These are phyloP conservation scores for Paraphoma chrysanthemicola DNA, from an alignment of 2,329 filamentous ascomycete genomes.

Conservation along the genomic window DNA sequence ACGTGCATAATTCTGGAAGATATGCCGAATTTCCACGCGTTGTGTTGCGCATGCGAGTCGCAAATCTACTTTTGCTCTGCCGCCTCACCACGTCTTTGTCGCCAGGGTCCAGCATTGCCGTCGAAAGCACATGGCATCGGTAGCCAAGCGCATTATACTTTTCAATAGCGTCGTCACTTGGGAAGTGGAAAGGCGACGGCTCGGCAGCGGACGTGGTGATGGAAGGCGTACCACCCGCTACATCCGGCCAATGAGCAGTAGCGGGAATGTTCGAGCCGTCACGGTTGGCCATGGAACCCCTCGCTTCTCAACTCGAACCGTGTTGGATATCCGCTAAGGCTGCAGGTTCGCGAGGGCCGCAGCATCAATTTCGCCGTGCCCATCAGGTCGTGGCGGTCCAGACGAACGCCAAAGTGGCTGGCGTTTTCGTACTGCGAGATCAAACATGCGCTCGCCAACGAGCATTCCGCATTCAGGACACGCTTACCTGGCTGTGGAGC, in stretches of 20 bases:
- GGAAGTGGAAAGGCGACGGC: not conserved
- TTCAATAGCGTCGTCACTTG: slow-evolving; percentile 8
- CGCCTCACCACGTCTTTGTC: not conserved
- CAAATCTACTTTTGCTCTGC: too few species aligned
- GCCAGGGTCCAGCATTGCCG: not conserved
- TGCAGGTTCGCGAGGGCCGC: slow-evolving; percentile 2
- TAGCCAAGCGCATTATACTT: slow-evolving; percentile 4
- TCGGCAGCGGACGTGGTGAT: slow-evolving; percentile 3
- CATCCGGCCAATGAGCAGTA: slow-evolving; percentile 2
- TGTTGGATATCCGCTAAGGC: slow-evolving; percentile 4
- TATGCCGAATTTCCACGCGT: not conserved
- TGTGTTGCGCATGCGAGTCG: not conserved
- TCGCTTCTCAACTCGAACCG: slow-evolving; percentile 3
- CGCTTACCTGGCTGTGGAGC: slow-evolving; percentile 1
- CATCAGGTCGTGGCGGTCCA: slow-evolving; percentile 15
- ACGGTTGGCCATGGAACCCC: slow-evolving; percentile 2
- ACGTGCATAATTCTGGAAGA: not conserved
- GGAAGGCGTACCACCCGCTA: slow-evolving; percentile 1
- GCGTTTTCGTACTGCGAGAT: slow-evolving; percentile 7
- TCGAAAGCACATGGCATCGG: not conserved
- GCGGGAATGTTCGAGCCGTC: slow-evolving; percentile 5
- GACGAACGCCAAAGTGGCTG: slow-evolving; percentile 15
- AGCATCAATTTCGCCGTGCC: slow-evolving; percentile 4
- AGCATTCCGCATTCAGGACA: slow-evolving; percentile 3
- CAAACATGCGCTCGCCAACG: slow-evolving; percentile 4